Evolutionary conservation across 176 grass and related monocot genomes (phyloP), one percentile per base, ranked within the genome.

Genomic region (Calamus simplicifolius): DNA sequence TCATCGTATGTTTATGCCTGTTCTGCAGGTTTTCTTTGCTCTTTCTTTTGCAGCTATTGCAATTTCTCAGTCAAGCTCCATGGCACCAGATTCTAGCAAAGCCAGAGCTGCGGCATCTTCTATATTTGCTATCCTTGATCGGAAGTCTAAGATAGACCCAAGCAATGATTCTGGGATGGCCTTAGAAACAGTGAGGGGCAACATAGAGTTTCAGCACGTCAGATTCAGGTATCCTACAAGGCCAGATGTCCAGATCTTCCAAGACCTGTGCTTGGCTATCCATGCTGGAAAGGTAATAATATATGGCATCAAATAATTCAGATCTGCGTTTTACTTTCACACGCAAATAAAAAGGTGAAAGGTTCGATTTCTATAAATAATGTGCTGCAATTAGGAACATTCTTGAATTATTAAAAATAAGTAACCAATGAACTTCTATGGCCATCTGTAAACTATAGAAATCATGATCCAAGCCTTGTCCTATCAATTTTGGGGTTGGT

Each of bases 231-330:
- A 98, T 74, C 87, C 93, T 53, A 79, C 88, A 18, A 73, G 93
- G 51, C 88, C 81, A 29, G 93, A 89, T 78, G 71, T 98, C 79
- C 84, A 98, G 82, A 98, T 98, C 59, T 98, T 98, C 79, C 73
- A 69, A 26, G 93, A 92, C 69, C 67, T 98, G 28, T 98, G 81
- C 70, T 83, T 92, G 74, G 85, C 75, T 63, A 92, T 98, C 75
- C 87, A 61, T 51, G 77, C 84, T 67, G 93, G 93, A 69, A 87
- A 92, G 85, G 93, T 68, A 82, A n/a, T n/a, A n/a, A 54, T 35
- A 68, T 30, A 0, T 7, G 30, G 1, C 30, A 35, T 35, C 6
- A 7, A 35, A 35, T 35, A 35, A 5, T 35, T 35, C 7, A 5
- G 6, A 35, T 35, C 0, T 35, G 7, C 1, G 21, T 23, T 23